Base-by-base conservation (phyloP, 805 yeast species). In the Saccharomycopsis malanga region DNA sequence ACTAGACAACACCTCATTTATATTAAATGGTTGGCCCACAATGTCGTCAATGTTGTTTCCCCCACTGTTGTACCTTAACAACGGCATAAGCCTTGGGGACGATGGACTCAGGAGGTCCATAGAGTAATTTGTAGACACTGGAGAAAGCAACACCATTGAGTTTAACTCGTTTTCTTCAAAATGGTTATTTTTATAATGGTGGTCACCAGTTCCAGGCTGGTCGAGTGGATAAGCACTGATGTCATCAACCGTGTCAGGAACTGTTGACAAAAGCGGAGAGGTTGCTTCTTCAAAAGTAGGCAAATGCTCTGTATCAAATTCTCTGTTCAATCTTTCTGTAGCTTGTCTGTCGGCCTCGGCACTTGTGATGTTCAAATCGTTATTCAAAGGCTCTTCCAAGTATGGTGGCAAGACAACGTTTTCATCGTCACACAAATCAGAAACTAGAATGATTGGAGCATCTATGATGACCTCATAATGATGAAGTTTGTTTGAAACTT, bases 391-490 rank as follows among this genome's bases (percentile, higher is more conserved):
- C 10, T 20, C 23, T 5, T 24, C 29, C 43, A 39, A 39, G 29
- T 36, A 34, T 30, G 40, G 39, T 4, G 75, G 75, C 14, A 71
- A 55, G 9, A 63, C 65, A 49, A 66, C 58, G 48, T 61, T 68
- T 5, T 64, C 69, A 20, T 60, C 57, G 2, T 58, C 60, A 54
- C 75, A 71, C 2, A 62, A 54, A 29, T 65, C 66, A 10, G 79
- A 73, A n/a, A 76, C 64, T 17, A 77, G 59, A 25, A 74, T 70
- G 32, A 84, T 69, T 0, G 93, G 93, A 0, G 91, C 83, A 58
- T 84, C 93, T 34, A 84, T 83, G 38, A 84, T 76, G 18, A 84
- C 89, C 56, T 84, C 94, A 57, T 80, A 84, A 60, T 15, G 20
- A 32, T 23, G 34, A 17, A 12, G 9, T 12, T 12, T 20, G n/a